These are phyloP conservation scores for Yamadazyma insecticola DNA, from an alignment of 805 yeast genomes.

Conservation along the genomic window DNA sequence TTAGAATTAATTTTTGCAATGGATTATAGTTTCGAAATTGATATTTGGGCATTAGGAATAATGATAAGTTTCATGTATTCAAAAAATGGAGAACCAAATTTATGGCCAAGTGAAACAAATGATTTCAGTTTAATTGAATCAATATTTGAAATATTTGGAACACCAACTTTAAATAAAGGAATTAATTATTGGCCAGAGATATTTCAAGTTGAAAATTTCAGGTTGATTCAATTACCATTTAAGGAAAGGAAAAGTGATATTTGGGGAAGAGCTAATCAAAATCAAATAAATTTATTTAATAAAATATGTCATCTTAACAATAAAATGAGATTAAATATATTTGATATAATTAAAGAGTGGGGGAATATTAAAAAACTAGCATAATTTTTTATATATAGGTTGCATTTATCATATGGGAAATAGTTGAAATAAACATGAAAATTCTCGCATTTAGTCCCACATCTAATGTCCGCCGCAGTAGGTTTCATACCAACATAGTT, in stretches of 20 bases:
- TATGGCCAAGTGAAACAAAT: slow-evolving; percentile 26
- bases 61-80: slow-evolving; percentile 50
- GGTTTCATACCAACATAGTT: too few species aligned
- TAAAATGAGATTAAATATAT: slow-evolving; percentile 18
- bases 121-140: slow-evolving; percentile 58
- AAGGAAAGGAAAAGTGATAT: slow-evolving; percentile 7
- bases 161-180: slow-evolving; percentile 39
- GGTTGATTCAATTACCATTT: slow-evolving; percentile 18
- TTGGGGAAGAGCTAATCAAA: slow-evolving; percentile 12
- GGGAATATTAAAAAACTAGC: too few species aligned
- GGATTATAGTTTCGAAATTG: slow-evolving; percentile 53
- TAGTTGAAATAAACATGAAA: too few species aligned
- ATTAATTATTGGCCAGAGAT: slow-evolving; percentile 34
- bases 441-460: too few species aligned
- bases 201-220: slow-evolving; percentile 24
- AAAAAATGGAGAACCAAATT: slow-evolving; percentile 25
- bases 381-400: too few species aligned
- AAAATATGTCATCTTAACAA: slow-evolving; percentile 37
- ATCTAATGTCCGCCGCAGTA: too few species aligned
- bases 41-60: slow-evolving; percentile 71
- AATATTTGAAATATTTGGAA: slow-evolving; percentile 57
- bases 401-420: too few species aligned
- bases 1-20: slow-evolving; percentile 69
- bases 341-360: slow-evolving; percentile 7
- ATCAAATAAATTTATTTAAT: slow-evolving; percentile 25